phyloP scores from a whole-genome alignment of 2,329 filamentous ascomycete genomes.

The Talaromyces pinophilus region DNA sequence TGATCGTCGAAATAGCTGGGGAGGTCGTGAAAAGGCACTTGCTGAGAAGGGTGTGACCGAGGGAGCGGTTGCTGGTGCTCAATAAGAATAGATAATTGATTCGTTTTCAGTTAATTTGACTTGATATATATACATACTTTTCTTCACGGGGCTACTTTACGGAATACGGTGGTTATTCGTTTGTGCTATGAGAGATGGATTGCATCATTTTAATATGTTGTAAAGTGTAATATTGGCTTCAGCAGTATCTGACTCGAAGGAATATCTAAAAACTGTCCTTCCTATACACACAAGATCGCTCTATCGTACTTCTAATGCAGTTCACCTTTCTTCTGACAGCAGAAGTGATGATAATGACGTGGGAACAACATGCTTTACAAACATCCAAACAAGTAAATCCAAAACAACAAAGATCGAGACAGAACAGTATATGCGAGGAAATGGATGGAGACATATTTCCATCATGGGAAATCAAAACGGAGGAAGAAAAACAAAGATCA shows the following conservation, averaged over 20 bases:
- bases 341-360: background rate
- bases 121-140: background rate
- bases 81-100: slow-evolving; percentile 12
- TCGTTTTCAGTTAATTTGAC: background rate
- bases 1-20: slow-evolving; percentile 36
- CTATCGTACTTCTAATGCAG: slow-evolving; percentile 13
- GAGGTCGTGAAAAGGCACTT: slow-evolving; percentile 44
- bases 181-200: background rate
- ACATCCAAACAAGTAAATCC: background rate
- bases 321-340: background rate
- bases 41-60: slow-evolving; percentile 30
- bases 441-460: background rate
- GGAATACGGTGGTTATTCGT: background rate
- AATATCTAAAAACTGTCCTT: background rate
- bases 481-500: background rate
- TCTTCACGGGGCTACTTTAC: background rate
- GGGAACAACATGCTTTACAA: background rate
- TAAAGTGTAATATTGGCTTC: background rate
- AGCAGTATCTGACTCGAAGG: background rate
- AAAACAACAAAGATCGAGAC: background rate
- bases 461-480: background rate
- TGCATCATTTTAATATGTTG: background rate
- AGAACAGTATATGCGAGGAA: slow-evolving; percentile 5
- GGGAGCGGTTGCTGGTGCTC: slow-evolving; percentile 14
- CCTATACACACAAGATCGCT: slow-evolving; percentile 15